Base-by-base conservation (phyloP, 164 flowering plant species). In the Tetrastigma voinierianum region DNA sequence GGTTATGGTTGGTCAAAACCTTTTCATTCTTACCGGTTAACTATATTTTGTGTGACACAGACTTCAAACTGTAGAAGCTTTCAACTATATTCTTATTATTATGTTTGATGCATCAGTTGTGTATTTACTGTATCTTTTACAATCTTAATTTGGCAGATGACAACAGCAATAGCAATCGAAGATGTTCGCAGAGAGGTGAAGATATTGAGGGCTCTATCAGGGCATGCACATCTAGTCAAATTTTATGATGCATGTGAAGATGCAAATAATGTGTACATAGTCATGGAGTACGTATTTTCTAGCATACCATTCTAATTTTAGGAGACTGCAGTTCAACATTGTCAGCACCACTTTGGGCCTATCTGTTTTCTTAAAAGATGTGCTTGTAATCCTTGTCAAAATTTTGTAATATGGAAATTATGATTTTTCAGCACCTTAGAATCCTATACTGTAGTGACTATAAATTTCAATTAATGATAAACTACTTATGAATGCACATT, bases 181-280 rank as follows among this genome's bases (percentile, higher is more conserved):
- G 90, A 87, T 82, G 92, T 87, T 59, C 88, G 92, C 8, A 75
- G 88, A 77, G 92, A 87, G 78, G 92, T 87, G 74, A 87, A 86
- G 77, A 84, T 87, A 62, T 74, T 87, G 78, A 87, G 80, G 74
- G 88, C 83, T 43, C 68, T 87, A 51, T 86, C 90, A 17, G 92
- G 92, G 13, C 92, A 87, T 63, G 81, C 61, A 72, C 80, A 87
- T 75, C 80, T 86, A 55, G 80, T 84, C 48, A 82, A 75, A 69
- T 87, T 79, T 69, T 70, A 79, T 77, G 92, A 87, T 73, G 87
- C 92, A 54, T 87, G 81, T 75, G 92, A 87, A 79, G 92, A 87
- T 71, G 70, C 87, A 71, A 86, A 86, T 69, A 86, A 84, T 64
- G 92, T 87, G 19, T 86, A 87, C 83, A 82, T 87, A 66, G 79